Evolutionary conservation across 1,139 yeast species (phyloP), one percentile per base, ranked within the genome.

Genomic region (Hemisphaericaspora lyxosophila): DNA sequence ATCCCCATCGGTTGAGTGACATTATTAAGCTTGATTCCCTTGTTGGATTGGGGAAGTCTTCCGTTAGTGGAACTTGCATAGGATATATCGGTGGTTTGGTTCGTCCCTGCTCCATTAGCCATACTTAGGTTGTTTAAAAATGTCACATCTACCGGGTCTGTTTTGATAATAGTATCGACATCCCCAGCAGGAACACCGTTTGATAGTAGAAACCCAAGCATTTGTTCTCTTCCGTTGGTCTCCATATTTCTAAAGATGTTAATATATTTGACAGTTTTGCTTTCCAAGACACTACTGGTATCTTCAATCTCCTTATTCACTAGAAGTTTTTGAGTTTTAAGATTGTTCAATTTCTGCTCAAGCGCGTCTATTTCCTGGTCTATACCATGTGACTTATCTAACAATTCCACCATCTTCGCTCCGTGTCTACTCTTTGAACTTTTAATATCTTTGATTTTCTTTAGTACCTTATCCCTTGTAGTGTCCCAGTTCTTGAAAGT

Each of bases 251-350:
- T 59, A 33, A 75, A 64, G 9, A 67, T 55, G 28, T 67, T 70
- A 4, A 73, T 66, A 44, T 66, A 73, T 30, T 64, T 59, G 0
- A 78, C 67, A 0, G 78, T 59, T 39, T 66, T 62, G 45, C 81
- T 75, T 42, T 78, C 82, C 30, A 78, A 60, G 4, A 75, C 69
- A n/a, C 80, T 75, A 46, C 75, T 71, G 0, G 85, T 73, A 28
- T 67, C 68, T 12, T 62, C 60, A 11, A 79, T 65, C 52, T 80
- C 85, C 4, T 51, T 44, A 13, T 53, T 53, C 1, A 80, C 41
- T 0, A 67, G 47, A 4, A 44, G 48, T 39, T 68, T 70, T 47
- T 74, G 76, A 2, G 55, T 51, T 35, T 60, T 66, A 16, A 79
- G 48, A 6, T 54, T 52, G 4, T 35, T 33, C 14, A 81, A 50